Conservation (phyloP, 2,329 filamentous ascomycete genomes). For the Aspergillus luchuensis region DNA sequence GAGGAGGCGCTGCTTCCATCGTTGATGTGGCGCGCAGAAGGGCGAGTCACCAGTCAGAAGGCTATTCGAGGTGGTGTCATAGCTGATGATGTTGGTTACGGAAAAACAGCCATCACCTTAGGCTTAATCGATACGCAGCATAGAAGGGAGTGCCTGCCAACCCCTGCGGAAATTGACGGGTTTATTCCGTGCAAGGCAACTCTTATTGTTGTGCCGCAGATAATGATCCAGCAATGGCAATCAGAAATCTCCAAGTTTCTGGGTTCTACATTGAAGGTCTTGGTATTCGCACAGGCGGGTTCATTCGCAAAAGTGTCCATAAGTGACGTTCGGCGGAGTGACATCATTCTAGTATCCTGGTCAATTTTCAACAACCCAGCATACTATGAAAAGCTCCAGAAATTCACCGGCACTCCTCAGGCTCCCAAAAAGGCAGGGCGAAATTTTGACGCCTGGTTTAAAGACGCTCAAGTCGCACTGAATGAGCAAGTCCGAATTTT, state of each 20-base stretch:
- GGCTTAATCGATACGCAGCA: constrained; percentile 57
- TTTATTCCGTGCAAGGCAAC: constrained; percentile 57
- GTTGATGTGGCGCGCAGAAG: constrained; percentile 62
- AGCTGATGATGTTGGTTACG: constrained; percentile 66
- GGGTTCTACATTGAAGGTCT: constrained; percentile 44
- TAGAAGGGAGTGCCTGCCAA: constrained; percentile 22
- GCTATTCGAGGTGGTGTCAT: constrained; percentile 61
- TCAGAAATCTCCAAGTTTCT: constrained; percentile 57
- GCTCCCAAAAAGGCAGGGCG: constrained; percentile 46
- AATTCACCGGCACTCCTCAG: constrained; percentile 52
- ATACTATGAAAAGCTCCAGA: constrained; percentile 55
- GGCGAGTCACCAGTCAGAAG: constrained; percentile 35
- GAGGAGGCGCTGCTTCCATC: constrained; percentile 57
- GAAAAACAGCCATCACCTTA: constrained; percentile 65
- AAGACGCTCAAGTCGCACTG: constrained; percentile 46
- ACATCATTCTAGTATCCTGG: constrained; percentile 60
- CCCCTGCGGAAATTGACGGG: constrained; percentile 16
- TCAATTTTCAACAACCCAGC: constrained; percentile 47
- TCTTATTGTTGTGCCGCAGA: constrained; percentile 59
- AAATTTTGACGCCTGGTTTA: constrained; percentile 58
- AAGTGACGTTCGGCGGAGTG: constrained; percentile 49
- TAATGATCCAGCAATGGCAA: constrained; percentile 61
- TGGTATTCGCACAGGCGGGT: constrained; percentile 45
- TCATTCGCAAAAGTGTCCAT: constrained; percentile 49
- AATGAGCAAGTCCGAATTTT: constrained; percentile 45